Evolutionary conservation across 441 rosid species (phyloP).

Genomic region (Raphanus hybrid): DNA sequence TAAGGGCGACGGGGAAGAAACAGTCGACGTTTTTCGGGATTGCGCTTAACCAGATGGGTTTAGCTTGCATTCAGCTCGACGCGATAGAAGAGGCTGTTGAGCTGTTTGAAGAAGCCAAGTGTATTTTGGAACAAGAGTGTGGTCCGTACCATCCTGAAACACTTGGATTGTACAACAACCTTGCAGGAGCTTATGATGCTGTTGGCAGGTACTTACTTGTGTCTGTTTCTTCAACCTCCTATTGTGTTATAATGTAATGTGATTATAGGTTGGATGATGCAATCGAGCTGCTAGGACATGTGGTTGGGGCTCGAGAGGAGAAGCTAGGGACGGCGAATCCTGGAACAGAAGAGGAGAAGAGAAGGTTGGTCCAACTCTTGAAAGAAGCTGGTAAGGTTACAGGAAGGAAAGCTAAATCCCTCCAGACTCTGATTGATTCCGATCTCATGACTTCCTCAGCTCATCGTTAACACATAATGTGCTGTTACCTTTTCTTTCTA

Average conservation of each 20-base stretch:
- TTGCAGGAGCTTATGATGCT: constrained; percentile 77
- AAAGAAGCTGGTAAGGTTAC: constrained; percentile 84
- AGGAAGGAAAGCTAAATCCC: constrained; percentile 70
- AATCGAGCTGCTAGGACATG: constrained; percentile 69
- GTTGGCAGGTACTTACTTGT: constrained; percentile 59
- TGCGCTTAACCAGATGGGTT: constrained; percentile 80
- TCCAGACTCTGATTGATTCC: constrained; percentile 81
- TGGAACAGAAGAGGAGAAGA: constrained; percentile 90
- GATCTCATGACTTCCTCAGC: constrained; percentile 37
- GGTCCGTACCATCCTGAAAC: constrained; percentile 75
- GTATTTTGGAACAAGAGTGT: constrained; percentile 57
- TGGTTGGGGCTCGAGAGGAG: constrained; percentile 81
- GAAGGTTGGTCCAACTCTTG: constrained; percentile 71
- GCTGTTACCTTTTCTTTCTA: constrained; percentile 13
- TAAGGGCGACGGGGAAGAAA: constrained; percentile 66
- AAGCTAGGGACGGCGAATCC: constrained; percentile 94
- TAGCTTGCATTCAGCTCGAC: constrained; percentile 67
- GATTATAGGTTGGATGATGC: constrained; percentile 85
- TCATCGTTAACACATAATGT: constrained; percentile 25
- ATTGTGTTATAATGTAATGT: neutral
- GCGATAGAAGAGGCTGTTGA: constrained; percentile 63
- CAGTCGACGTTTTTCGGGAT: constrained; percentile 72
- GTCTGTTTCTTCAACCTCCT: constrained; percentile 3
- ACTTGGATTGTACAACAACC: constrained; percentile 72
- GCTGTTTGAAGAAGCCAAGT: constrained; percentile 69